Evolutionary conservation across 257 asterid genomes (phyloP).

Genomic region (Solanum peruvianum): DNA sequence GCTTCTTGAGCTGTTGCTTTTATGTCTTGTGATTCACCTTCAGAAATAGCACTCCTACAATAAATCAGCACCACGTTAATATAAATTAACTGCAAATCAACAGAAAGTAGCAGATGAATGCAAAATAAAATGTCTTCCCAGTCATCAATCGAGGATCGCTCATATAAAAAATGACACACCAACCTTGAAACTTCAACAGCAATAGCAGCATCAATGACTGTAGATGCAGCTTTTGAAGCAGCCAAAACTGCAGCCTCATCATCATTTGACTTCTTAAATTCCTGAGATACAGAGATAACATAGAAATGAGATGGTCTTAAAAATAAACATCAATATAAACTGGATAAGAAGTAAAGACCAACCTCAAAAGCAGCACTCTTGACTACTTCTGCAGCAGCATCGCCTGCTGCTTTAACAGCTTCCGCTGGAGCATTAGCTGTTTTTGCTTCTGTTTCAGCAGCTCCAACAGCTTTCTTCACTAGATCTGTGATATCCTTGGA

Average conservation of each 20-base stretch:
- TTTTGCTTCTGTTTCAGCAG: conserved; percentile 98
- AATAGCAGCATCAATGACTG: conserved; percentile 84
- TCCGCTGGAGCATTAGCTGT: conserved; percentile 79
- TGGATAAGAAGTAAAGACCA: conserved; percentile 8
- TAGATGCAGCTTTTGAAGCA: conserved; percentile 84
- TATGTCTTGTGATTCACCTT: conserved; percentile 36
- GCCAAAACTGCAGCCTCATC: conserved; percentile 85
- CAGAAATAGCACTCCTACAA: conserved; percentile 36
- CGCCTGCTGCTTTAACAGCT: conserved; percentile 91
- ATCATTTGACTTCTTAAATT: conserved; percentile 55
- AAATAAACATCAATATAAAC: background rate
- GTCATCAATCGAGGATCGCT: background rate
- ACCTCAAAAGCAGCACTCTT: conserved; percentile 95
- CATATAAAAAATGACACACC: conserved; percentile 8
- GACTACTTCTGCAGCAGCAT: conserved; percentile 96
- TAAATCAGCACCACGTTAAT: conserved; percentile 3
- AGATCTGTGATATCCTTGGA: conserved; percentile 60
- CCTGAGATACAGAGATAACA: conserved; percentile 28
- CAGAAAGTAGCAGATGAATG: background rate
- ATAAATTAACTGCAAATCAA: background rate
- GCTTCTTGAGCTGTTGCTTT: conserved; percentile 39
- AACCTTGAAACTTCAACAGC: conserved; percentile 69
- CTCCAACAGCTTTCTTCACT: conserved; percentile 81
- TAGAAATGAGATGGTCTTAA: background rate
- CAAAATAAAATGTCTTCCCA: background rate